These are phyloP conservation scores for Trametes coccinea DNA, from an alignment of 768 basidiomycete genomes.

Conservation along the genomic window DNA sequence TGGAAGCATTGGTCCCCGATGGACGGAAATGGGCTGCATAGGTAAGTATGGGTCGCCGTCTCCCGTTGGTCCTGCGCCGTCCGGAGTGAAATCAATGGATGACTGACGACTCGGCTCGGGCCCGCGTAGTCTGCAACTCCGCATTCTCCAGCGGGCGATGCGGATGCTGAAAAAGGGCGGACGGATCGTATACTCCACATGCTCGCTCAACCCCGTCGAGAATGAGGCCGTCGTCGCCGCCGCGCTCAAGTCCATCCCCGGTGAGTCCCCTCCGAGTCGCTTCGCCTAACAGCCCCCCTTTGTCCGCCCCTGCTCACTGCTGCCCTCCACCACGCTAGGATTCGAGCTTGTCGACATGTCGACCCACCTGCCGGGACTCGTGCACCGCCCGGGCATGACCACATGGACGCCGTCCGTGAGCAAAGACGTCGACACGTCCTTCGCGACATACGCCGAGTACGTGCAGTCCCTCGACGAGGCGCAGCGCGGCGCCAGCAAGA, in stretches of 20 bases:
- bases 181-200: conserved; percentile 95
- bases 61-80: background rate
- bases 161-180: conserved; percentile 83
- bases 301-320: background rate
- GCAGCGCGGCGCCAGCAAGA: conserved; percentile 54
- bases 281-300: too few species aligned
- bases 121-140: conserved; percentile 73
- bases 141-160: conserved; percentile 93
- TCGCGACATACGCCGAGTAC: conserved; percentile 63
- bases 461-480: conserved; percentile 49
- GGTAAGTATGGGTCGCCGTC: conserved; percentile 45
- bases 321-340: conserved; percentile 38
- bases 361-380: conserved; percentile 64
- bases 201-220: conserved; percentile 94
- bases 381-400: conserved; percentile 72
- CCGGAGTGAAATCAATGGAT: background rate
- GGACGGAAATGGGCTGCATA: conserved; percentile 90
- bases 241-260: conserved; percentile 69
- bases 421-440: conserved; percentile 48
- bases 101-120: background rate
- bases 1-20: conserved; percentile 91
- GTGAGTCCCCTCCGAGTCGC: conserved; percentile 38
- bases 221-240: conserved; percentile 95
- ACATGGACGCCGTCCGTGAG: conserved; percentile 77
- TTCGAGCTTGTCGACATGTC: conserved; percentile 84